Evolutionary conservation across 75 land plant species (phyloP).

Genomic region (Selaginella tamariscina): DNA sequence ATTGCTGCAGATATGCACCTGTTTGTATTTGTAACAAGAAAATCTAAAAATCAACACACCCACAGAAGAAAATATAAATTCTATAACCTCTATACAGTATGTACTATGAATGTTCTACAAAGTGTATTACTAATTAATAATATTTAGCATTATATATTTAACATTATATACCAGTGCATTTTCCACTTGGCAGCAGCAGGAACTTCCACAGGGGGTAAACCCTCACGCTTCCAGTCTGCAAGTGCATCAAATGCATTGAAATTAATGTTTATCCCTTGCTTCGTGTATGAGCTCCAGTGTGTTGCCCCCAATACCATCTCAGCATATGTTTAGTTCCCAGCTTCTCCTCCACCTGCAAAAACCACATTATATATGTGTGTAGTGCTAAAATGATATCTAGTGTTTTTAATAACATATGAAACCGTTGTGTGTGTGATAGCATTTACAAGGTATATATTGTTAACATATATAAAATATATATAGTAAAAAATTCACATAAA

Average conservation of each 20-base stretch:
- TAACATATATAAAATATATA: neutral
- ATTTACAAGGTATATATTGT: too few relatives aligned
- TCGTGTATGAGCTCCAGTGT: conserved; percentile 56
- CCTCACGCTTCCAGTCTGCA: conserved; percentile 68
- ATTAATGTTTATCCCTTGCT: conserved; percentile 47
- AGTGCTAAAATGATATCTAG: neutral
- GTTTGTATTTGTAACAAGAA: neutral
- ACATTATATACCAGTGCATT: conserved; percentile 45
- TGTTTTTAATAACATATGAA: neutral
- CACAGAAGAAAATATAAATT: neutral
- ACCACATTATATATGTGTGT: neutral
- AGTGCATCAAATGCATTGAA: conserved; percentile 96
- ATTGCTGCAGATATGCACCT: conserved; percentile 44
- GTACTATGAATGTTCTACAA: too few relatives aligned
- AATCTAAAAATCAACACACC: neutral
- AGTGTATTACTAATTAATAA: too few relatives aligned
- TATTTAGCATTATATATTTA: too few relatives aligned
- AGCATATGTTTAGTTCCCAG: conserved; percentile 64
- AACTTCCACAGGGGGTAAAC: conserved; percentile 84
- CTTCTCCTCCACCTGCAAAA: conserved; percentile 73
- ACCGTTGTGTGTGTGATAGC: neutral
- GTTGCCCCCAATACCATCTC: conserved; percentile 95
- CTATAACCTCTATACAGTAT: too few relatives aligned
- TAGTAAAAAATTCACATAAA: neutral
- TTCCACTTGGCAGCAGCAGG: conserved; percentile 99